phyloP scores from a whole-genome alignment of 768 basidiomycete species.

The Myochromella boudieri region DNA sequence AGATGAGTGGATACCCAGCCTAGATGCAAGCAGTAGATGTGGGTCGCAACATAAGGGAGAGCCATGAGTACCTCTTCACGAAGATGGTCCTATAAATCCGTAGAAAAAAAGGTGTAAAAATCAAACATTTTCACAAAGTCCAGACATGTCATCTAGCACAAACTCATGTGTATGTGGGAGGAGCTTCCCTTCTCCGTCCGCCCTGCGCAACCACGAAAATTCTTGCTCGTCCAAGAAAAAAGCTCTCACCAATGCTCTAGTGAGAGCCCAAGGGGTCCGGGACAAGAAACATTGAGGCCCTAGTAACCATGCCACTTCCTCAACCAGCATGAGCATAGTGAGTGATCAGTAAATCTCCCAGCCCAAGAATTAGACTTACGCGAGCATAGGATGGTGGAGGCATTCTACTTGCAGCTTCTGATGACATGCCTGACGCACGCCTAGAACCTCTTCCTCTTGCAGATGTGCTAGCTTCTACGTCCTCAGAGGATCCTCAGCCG shows the following conservation, averaged over 20 bases:
- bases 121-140: too few relatives aligned
- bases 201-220: neutral
- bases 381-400: too few relatives aligned
- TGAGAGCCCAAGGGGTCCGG: neutral
- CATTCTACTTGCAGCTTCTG: too few relatives aligned
- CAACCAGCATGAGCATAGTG: neutral
- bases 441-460: neutral
- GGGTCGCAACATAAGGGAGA: too few relatives aligned
- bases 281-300: neutral
- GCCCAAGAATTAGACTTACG: too few relatives aligned
- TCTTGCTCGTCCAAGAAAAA: neutral
- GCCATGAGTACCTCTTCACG: too few relatives aligned
- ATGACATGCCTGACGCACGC: neutral
- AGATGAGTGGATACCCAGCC: too few relatives aligned
- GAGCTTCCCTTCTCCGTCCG: neutral
- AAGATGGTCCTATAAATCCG: too few relatives aligned
- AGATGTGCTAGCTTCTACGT: neutral
- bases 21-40: too few relatives aligned
- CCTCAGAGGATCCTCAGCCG: neutral
- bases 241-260: neutral
- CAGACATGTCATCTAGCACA: too few relatives aligned
- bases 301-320: neutral
- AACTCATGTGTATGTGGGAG: neutral
- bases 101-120: too few relatives aligned
- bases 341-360: too few relatives aligned